Evolutionary conservation across 1,139 yeast genomes (phyloP).

Genomic region (Suhomyces bokatorum): DNA sequence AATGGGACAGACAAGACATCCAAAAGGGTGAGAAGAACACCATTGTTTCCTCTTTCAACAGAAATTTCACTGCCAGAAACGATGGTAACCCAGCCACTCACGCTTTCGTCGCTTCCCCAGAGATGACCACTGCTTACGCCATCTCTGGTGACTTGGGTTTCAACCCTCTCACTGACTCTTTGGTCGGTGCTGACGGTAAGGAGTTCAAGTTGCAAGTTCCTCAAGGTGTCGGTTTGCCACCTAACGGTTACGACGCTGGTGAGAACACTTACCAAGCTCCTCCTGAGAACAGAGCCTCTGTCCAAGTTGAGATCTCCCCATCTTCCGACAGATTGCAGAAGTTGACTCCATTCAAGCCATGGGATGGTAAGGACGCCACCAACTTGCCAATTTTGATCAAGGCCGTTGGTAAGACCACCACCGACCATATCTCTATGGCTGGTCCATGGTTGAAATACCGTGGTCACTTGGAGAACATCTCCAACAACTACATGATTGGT

Average conservation of each 20-base stretch:
- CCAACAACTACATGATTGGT: slow-evolving; percentile 99
- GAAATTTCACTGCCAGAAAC: slow-evolving; percentile 98
- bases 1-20: slow-evolving; percentile 98
- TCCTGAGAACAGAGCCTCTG: slow-evolving; percentile 80
- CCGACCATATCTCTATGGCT: slow-evolving; percentile 99
- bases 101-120: slow-evolving; percentile 98
- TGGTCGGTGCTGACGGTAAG: slow-evolving; percentile 91
- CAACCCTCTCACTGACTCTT: slow-evolving; percentile 95
- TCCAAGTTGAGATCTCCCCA: slow-evolving; percentile 78
- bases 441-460: slow-evolving; percentile 99
- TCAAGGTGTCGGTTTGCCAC: slow-evolving; percentile 89
- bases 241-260: slow-evolving; percentile 91
- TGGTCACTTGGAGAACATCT: slow-evolving; percentile 98
- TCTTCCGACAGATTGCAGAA: slow-evolving; percentile 63
- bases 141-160: slow-evolving; percentile 97
- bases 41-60: slow-evolving; percentile 97
- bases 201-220: slow-evolving; percentile 94
- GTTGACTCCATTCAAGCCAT: slow-evolving; percentile 55
- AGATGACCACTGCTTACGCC: slow-evolving; percentile 93
- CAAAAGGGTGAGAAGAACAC: slow-evolving; percentile 98
- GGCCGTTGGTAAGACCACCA: slow-evolving; percentile 97
- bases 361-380: slow-evolving; percentile 95
- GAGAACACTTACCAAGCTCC: slow-evolving; percentile 98
- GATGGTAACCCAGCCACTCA: slow-evolving; percentile 99
- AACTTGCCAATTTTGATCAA: slow-evolving; percentile 92